Evolutionary conservation across 148 eudicot species (phyloP).

Genomic region (Fallopia convolvulus): DNA sequence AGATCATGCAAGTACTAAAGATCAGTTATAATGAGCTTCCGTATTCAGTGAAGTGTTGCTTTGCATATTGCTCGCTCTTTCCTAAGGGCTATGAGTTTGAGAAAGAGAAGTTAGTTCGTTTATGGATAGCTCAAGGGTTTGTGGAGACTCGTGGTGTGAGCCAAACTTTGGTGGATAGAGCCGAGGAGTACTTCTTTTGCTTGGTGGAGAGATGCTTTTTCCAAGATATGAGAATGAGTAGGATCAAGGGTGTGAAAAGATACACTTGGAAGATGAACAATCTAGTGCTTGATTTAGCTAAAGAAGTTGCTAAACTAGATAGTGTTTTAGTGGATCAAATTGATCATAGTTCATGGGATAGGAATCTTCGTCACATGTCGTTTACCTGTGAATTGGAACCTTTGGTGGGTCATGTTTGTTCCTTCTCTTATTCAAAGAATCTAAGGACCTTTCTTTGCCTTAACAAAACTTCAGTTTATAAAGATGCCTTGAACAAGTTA

Average conservation of each 20-base stretch:
- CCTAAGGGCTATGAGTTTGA: slow-evolving; percentile 15
- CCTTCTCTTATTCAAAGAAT: background rate
- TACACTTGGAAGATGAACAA: slow-evolving; percentile 17
- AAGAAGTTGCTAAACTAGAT: slow-evolving; percentile 13
- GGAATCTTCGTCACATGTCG: background rate
- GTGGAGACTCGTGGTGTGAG: background rate
- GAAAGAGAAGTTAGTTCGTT: slow-evolving; percentile 3
- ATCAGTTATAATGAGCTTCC: slow-evolving; percentile 27
- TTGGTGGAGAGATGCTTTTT: slow-evolving; percentile 23
- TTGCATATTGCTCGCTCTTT: slow-evolving; percentile 19
- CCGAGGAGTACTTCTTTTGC: slow-evolving; percentile 13
- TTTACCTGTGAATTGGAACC: background rate
- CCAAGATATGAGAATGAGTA: slow-evolving; percentile 3
- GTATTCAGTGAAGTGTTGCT: slow-evolving; percentile 10
- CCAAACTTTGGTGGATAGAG: slow-evolving; percentile 18
- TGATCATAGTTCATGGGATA: background rate
- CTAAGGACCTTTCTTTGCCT: background rate
- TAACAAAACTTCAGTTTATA: background rate
- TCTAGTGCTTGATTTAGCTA: slow-evolving; percentile 23
- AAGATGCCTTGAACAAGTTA: background rate
- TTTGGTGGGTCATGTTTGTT: background rate
- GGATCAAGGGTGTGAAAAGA: background rate
- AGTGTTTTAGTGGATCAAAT: background rate
- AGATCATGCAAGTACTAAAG: slow-evolving; percentile 23
- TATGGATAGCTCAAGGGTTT: slow-evolving; percentile 27